Conservation (phyloP, 2,329 filamentous ascomycete species). For the Colletotrichum aenigma region DNA sequence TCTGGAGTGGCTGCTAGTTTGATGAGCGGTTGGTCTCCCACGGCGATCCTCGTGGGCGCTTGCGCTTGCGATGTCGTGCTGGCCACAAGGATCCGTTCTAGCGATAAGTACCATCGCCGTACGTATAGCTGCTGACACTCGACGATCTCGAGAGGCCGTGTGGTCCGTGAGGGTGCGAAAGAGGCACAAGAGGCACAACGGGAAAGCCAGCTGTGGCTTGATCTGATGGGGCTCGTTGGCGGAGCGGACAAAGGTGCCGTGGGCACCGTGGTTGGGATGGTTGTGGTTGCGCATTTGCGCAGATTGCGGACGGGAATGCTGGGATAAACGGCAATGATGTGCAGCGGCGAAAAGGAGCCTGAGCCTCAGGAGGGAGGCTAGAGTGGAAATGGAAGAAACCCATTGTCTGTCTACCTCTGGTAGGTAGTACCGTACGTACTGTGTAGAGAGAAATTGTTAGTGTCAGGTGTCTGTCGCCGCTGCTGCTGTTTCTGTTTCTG, state of each 20-base stretch:
- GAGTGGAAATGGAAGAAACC: background rate
- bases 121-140: background rate
- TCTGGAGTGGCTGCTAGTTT: constrained; percentile 3
- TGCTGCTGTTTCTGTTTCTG: background rate
- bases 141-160: background rate
- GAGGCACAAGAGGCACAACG: background rate
- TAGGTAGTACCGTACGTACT: too few relatives aligned
- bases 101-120: background rate
- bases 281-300: background rate
- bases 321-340: constrained; percentile 6
- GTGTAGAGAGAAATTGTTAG: background rate
- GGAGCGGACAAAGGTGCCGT: background rate
- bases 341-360: background rate
- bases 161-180: background rate
- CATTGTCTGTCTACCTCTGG: background rate
- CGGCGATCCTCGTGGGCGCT: background rate
- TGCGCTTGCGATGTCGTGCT: background rate
- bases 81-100: background rate
- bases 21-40: constrained; percentile 8
- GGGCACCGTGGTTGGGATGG: background rate
- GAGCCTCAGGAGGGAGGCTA: background rate
- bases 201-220: background rate
- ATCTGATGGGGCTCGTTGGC: background rate
- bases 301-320: background rate
- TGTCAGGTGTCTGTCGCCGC: background rate